A percentile compares a stretch with the other conserved stretches of the same genome.
Conservation (phyloP, 306 rosid genomes). For the Dalbergia oliveri region DNA sequence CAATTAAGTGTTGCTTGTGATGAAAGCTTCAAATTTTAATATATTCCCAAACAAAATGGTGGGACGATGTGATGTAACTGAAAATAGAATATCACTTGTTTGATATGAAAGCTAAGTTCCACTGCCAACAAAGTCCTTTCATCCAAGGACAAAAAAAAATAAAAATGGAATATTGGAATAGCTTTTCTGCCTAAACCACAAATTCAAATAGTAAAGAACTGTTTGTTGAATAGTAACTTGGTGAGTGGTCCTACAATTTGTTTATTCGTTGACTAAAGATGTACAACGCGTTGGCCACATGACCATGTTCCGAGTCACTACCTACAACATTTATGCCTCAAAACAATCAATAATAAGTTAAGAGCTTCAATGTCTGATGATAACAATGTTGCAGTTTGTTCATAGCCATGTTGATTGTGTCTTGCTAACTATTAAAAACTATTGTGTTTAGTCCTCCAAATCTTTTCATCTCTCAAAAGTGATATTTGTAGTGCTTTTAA, state of each 20-base stretch:
- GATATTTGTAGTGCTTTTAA: not conserved
- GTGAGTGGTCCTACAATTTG: conserved; percentile 3
- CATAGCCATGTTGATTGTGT: not conserved
- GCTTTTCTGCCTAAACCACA: not conserved
- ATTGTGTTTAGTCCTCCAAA: not conserved
- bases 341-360: not conserved
- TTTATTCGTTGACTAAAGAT: not conserved
- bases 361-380: not conserved
- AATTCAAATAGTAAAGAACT: not conserved
- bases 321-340: not conserved
- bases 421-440: not conserved
- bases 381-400: not conserved
- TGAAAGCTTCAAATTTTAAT: not conserved
- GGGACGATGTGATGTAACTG: not conserved
- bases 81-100: not conserved
- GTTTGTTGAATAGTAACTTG: not conserved
- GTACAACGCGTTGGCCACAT: conserved; percentile 2
- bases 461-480: not conserved
- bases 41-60: not conserved
- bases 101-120: not conserved
- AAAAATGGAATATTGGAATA: not conserved
- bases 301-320: too few relatives aligned
- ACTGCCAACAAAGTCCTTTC: not conserved
- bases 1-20: too few relatives aligned
- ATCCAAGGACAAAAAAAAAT: not conserved